Base-by-base conservation (phyloP, 805 yeast genomes). In the Torulaspora indica region DNA sequence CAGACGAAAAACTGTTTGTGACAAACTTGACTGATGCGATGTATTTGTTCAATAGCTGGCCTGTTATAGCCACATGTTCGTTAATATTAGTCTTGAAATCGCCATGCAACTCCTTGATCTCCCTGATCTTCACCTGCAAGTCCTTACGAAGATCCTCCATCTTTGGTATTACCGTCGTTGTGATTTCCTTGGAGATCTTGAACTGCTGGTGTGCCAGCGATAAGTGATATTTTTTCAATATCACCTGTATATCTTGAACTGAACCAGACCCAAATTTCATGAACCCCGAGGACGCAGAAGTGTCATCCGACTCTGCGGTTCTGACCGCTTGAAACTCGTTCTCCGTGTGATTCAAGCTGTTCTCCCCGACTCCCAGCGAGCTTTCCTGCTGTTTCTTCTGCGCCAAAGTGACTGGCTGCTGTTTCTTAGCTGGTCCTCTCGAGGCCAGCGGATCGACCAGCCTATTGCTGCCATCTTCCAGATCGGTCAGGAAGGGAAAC, bases 231-330 rank as follows among this genome's bases (percentile, higher is more conserved):
- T 81, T 61, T 77, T 84, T 68, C 50, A 87, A 64, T 18, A 80
- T 69, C 3, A 81, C 77, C 34, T 91, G 91, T 25, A 86, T 70
- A 63, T 86, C 95, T 57, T 82, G 87, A 48, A 88, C 74, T 9
- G 93, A 84, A 8, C 83, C 83, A 41, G 77, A 76, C 33, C 95
- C 95, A 40, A 79, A 73, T 4, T 88, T 86, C 56, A 83, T 69
- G 53, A 87, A 88, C 58, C 71, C 79, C 3, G 68, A 62, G 1
- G 67, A 55, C 2, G 66, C 68, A 12, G 63, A 52, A 5, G 55
- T 46, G 15, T 49, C 55, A 15, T 52, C 46, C 1, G 48, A 40
- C 20, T 46, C 47, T 8, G 45, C 41, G 8, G 46, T 30, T 42
- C 49, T 40, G 4, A 45, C 49, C 2, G 51, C 47, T 24, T 42